A percentile compares a stretch with the other conserved stretches of the same genome.
Conservation (phyloP, 2,329 filamentous ascomycete species). For the Paecilomyces dactylethromorphus region DNA sequence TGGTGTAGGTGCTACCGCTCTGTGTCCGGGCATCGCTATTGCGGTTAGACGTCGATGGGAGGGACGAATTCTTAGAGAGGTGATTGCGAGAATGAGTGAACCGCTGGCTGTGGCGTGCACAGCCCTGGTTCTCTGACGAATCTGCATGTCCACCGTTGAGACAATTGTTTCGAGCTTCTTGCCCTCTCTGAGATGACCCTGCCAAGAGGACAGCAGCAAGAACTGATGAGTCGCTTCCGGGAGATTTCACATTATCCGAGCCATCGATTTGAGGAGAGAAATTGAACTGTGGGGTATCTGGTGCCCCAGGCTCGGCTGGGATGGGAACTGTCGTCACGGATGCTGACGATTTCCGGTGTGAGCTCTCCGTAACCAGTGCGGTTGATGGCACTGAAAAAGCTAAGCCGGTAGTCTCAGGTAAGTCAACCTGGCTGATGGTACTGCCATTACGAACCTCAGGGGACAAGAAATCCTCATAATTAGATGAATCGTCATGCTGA, state of each 20-base stretch:
- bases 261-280: not conserved
- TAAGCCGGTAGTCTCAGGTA: constrained; percentile 27
- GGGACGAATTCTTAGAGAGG: constrained; percentile 24
- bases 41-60: constrained; percentile 26
- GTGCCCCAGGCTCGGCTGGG: not conserved
- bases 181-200: not conserved
- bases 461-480: constrained; percentile 6
- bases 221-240: not conserved
- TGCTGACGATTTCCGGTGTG: constrained; percentile 23
- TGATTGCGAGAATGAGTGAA: constrained; percentile 16
- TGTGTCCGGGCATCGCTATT: constrained; percentile 34
- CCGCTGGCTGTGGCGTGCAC: constrained; percentile 14
- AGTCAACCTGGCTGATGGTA: constrained; percentile 26
- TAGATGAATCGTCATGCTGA: constrained; percentile 6
- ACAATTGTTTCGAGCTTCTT: not conserved
- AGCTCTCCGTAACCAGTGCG: constrained; percentile 15
- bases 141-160: not conserved
- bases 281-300: not conserved
- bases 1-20: constrained; percentile 36
- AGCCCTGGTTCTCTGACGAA: not conserved
- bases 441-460: constrained; percentile 23
- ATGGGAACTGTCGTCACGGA: constrained; percentile 12
- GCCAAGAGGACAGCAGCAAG: not conserved
- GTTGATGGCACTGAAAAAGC: constrained; percentile 26
- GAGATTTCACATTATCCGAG: not conserved